These are phyloP conservation scores for Phaeosphaeria sp. DNA, from an alignment of 2,329 filamentous ascomycete species.

Conservation along the genomic window DNA sequence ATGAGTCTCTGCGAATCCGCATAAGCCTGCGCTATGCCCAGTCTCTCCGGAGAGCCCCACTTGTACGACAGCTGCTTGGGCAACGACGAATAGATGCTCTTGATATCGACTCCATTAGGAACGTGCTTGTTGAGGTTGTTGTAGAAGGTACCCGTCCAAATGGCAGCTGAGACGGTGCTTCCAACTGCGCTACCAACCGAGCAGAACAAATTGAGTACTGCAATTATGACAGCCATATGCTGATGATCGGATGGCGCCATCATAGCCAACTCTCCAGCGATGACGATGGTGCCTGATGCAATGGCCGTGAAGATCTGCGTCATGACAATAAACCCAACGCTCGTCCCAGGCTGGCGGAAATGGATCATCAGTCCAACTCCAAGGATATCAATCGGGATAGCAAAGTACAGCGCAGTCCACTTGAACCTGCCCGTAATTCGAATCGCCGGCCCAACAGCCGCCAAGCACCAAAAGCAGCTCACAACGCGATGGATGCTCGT, in stretches of 20 bases:
- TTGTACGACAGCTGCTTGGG: slow-evolving; percentile 61
- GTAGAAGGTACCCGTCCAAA: slow-evolving; percentile 69
- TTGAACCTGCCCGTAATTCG: slow-evolving; percentile 26
- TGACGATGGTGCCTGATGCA: slow-evolving; percentile 42
- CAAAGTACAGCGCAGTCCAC: slow-evolving; percentile 37
- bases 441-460: slow-evolving; percentile 35
- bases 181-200: slow-evolving; percentile 60
- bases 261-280: slow-evolving; percentile 41
- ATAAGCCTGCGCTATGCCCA: slow-evolving; percentile 49
- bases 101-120: slow-evolving; percentile 56
- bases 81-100: slow-evolving; percentile 37
- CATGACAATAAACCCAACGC: slow-evolving; percentile 46
- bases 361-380: slow-evolving; percentile 48
- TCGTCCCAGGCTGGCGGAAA: slow-evolving; percentile 44
- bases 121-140: slow-evolving; percentile 55
- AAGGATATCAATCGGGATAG: slow-evolving; percentile 40
- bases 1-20: slow-evolving; percentile 46
- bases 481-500: slow-evolving; percentile 50
- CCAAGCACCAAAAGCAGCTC: slow-evolving; percentile 33
- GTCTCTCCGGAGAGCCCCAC: slow-evolving; percentile 58
- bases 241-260: slow-evolving; percentile 44
- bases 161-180: slow-evolving; percentile 65
- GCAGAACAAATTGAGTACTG: slow-evolving; percentile 56
- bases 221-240: slow-evolving; percentile 36
- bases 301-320: slow-evolving; percentile 46